Percentiles rank a stretch among this genome's conserved stretches.
phyloP scores from a whole-genome alignment of 352 stramenopile species.

The Pythium rishiriense region DNA sequence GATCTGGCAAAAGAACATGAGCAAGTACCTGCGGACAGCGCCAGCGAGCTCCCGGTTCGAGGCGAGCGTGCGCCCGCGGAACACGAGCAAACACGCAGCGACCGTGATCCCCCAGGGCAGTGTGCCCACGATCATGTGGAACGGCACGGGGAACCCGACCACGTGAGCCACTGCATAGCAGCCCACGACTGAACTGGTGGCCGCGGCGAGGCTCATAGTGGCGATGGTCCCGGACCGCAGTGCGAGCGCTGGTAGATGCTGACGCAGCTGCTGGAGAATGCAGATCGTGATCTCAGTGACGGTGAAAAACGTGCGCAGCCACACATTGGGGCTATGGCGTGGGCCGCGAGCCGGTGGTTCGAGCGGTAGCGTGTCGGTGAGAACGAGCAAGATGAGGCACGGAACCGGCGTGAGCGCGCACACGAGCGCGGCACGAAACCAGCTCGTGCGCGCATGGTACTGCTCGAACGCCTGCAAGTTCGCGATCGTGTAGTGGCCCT shows the following conservation, averaged over 20 bases:
- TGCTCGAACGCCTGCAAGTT: neutral
- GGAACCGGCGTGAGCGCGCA: conserved; percentile 15
- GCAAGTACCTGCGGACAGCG: neutral
- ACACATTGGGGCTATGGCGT: neutral
- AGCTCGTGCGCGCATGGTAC: conserved; percentile 4
- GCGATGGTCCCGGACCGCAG: conserved; percentile 1
- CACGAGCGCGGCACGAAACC: conserved; percentile 1
- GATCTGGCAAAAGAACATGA: conserved; percentile 14
- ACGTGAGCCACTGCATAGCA: neutral
- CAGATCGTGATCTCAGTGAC: neutral
- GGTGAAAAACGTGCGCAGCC: conserved; percentile 1
- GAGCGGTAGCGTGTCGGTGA: conserved; percentile 6
- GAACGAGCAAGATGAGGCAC: neutral
- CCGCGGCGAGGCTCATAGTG: neutral
- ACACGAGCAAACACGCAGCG: neutral
- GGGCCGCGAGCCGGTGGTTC: neutral
- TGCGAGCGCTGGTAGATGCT: neutral
- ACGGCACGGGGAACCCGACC: conserved; percentile 42
- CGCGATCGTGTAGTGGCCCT: conserved; percentile 11
- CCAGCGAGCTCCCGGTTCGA: neutral
- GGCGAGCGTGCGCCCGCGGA: neutral
- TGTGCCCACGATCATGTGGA: conserved; percentile 37
- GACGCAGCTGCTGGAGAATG: conserved; percentile 18
- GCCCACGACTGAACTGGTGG: neutral
- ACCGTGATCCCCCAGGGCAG: conserved; percentile 30